phyloP scores from a whole-genome alignment of 352 stramenopile genomes.

The Globisporangium paddicum region DNA sequence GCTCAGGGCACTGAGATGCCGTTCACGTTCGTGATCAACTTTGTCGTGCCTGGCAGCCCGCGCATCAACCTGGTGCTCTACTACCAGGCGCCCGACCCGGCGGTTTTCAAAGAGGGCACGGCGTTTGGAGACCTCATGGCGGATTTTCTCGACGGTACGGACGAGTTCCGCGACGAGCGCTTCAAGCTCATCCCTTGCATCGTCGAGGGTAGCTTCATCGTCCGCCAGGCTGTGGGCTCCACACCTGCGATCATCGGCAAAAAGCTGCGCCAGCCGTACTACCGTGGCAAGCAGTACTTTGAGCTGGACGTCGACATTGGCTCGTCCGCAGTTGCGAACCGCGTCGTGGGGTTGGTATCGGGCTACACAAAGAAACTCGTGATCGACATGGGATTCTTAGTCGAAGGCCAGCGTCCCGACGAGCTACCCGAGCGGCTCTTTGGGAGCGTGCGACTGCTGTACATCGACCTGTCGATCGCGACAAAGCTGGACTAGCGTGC shows the following conservation, averaged over 20 bases:
- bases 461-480: constrained; percentile 50
- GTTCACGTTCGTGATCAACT: constrained; percentile 80
- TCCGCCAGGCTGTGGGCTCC: constrained; percentile 68
- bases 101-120: constrained; percentile 46
- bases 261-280: constrained; percentile 66
- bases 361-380: constrained; percentile 81
- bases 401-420: constrained; percentile 58
- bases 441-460: constrained; percentile 49
- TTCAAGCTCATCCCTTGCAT: constrained; percentile 84
- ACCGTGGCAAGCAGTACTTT: constrained; percentile 63
- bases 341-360: constrained; percentile 61
- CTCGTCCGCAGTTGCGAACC: constrained; percentile 69
- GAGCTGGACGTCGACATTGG: constrained; percentile 73
- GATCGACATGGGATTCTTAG: constrained; percentile 77
- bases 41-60: constrained; percentile 59
- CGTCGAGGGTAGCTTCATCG: constrained; percentile 76
- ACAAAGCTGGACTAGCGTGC: constrained; percentile 20
- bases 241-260: constrained; percentile 73
- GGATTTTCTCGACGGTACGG: constrained; percentile 66
- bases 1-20: constrained; percentile 58
- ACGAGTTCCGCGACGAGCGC: constrained; percentile 75
- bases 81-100: constrained; percentile 56
- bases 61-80: constrained; percentile 66
- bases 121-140: constrained; percentile 67
- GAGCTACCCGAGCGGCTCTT: constrained; percentile 73